Conservation (phyloP, 2,329 filamentous ascomycete genomes). For the Fusarium sp. region DNA sequence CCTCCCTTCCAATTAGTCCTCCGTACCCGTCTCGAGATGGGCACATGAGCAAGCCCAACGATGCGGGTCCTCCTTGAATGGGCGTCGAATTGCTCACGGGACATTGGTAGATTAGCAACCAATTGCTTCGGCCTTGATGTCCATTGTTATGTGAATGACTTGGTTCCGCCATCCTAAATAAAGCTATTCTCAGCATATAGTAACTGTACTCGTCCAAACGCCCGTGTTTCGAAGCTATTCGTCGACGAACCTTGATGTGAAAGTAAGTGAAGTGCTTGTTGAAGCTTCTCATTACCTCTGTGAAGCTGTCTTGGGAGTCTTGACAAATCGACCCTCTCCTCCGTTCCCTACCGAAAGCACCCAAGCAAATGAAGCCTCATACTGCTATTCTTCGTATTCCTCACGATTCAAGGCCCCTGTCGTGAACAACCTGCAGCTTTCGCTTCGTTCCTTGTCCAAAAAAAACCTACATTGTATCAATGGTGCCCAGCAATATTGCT, state of each 20-base stretch:
- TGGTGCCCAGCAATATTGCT: slow-evolving; percentile 8
- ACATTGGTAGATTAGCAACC: slow-evolving; percentile 33
- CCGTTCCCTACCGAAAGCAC: slow-evolving; percentile 17
- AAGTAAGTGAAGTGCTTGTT: slow-evolving; percentile 7
- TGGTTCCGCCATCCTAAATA: not conserved
- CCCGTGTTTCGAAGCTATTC: not conserved
- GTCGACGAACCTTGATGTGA: slow-evolving; percentile 6
- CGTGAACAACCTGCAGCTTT: slow-evolving; percentile 27
- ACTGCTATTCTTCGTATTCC: slow-evolving; percentile 21
- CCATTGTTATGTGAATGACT: slow-evolving; percentile 12
- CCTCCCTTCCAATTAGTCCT: slow-evolving; percentile 21
- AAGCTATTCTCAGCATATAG: not conserved
- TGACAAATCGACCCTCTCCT: slow-evolving; percentile 11
- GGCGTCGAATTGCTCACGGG: slow-evolving; percentile 40
- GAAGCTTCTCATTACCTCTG: not conserved
- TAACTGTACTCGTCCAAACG: not conserved
- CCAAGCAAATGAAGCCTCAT: slow-evolving; percentile 23
- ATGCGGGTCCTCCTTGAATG: slow-evolving; percentile 53
- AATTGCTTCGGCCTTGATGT: slow-evolving; percentile 22
- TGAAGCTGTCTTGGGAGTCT: not conserved
- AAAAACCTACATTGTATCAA: slow-evolving; percentile 16
- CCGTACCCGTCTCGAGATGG: slow-evolving; percentile 57
- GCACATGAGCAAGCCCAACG: slow-evolving; percentile 63
- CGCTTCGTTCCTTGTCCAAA: slow-evolving; percentile 20
- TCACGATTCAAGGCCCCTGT: slow-evolving; percentile 32